Evolutionary conservation across 2,329 filamentous ascomycete species (phyloP), one percentile per base, ranked within the genome.

Genomic region (Ophiostoma piceae): DNA sequence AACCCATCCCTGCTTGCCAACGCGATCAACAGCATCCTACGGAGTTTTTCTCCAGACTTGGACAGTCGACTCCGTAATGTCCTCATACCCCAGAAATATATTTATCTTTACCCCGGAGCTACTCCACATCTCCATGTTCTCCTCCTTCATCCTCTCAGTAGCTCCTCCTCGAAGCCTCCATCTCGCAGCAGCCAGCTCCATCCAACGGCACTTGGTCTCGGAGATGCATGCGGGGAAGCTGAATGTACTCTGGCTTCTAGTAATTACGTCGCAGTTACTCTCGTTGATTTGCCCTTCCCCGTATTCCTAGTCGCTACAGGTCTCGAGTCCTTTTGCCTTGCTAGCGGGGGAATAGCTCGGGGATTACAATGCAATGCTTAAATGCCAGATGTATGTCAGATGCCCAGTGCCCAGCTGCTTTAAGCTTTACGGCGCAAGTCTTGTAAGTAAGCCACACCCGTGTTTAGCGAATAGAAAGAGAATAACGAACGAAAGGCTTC

Each of bases 331-430:
- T 39, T 37, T 65, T 39, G 9, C 16, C 22, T 35, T 35, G 29
- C 29, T 39, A 39, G 32, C 19, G 62, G 62, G 29, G n/a, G 62
- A 37, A n/a, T 65, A 65, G 29, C 26, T 65, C 54, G 54, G 60
- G 16, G n/a, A n/a, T 19, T 57, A 7, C n/a, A 54, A 54, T n/a
- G 2, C 6, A 5, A 12, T 41, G 9, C 12, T 14, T 14, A 41
- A 11, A 41, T 29, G 26, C 26, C 26, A 35, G 35, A 8, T 35
- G 35, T 35, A 2, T 2, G 35, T 3, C 35, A 35, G 5, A 35
- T 64, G 60, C 60, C 60, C 60, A 64, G 60, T 64, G 29, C 60
- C 60, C 60, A 37, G 62, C 62, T 65, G 35, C 62, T 39, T 39
- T 16, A 65, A 65, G 62, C 62, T 65, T 65, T 65, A 19, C n/a